A percentile compares a stretch with the other conserved stretches of the same genome.
Conservation (phyloP, 768 basidiomycete genomes). For the Tulasnella sp. region DNA sequence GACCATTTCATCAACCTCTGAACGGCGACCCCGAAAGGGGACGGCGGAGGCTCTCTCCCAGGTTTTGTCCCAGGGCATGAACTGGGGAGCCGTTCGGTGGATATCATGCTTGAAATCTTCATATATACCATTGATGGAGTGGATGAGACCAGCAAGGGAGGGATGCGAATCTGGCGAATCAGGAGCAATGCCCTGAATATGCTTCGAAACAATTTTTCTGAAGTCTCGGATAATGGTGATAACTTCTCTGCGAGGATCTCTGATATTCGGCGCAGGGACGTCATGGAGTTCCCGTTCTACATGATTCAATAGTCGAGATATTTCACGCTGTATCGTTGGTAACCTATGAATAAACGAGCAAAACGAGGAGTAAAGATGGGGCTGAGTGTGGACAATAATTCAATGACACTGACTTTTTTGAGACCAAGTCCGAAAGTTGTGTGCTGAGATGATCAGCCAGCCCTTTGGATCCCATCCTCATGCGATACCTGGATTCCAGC, state of each 20-base stretch:
- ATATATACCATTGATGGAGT: background rate
- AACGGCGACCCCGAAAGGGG: conserved; percentile 14
- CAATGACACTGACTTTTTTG: conserved; percentile 45
- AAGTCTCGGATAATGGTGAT: conserved; percentile 38
- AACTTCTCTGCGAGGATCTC: conserved; percentile 45
- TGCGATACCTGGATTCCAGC: background rate
- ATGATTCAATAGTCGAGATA: conserved; percentile 33
- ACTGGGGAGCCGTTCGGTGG: background rate
- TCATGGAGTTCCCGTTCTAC: conserved; percentile 26
- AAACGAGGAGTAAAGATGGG: too few species aligned
- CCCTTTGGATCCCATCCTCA: conserved; percentile 6
- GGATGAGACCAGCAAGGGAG: conserved; percentile 1
- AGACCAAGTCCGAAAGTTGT: conserved; percentile 50
- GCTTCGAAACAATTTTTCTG: conserved; percentile 30
- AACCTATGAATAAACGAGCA: too few species aligned
- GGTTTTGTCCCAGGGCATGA: conserved; percentile 3
- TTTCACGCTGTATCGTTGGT: conserved; percentile 47
- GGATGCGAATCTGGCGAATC: background rate
- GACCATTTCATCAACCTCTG: conserved; percentile 26
- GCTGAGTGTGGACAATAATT: too few species aligned
- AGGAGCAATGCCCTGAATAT: conserved; percentile 40
- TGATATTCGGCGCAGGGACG: conserved; percentile 42
- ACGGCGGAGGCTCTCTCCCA: too few species aligned
- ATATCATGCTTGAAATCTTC: conserved; percentile 2
- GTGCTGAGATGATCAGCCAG: conserved; percentile 45